phyloP scores from a whole-genome alignment of 2,329 filamentous ascomycete genomes.

The Fusarium sp. region DNA sequence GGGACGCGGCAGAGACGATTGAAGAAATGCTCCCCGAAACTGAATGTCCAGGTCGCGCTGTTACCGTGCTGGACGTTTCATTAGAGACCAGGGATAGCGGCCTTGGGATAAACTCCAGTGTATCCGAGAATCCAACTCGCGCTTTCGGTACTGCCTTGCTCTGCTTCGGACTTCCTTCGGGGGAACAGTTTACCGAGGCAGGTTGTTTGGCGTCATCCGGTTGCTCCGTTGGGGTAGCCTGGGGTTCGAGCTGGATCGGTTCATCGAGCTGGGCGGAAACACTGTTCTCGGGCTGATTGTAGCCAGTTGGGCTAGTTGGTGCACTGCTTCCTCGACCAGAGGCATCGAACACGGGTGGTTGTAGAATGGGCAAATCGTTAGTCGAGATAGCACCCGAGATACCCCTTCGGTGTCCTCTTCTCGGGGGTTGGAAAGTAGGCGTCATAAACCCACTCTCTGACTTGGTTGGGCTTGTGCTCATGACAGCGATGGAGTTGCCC shows the following conservation, averaged over 20 bases:
- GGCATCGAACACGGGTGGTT: constrained; percentile 63
- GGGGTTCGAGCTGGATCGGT: constrained; percentile 9
- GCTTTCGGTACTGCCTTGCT: constrained; percentile 61
- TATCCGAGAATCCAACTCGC: constrained; percentile 86
- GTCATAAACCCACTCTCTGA: constrained; percentile 68
- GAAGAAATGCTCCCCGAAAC: constrained; percentile 85
- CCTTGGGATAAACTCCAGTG: constrained; percentile 83
- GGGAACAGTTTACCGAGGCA: background rate
- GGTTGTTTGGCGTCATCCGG: constrained; percentile 11
- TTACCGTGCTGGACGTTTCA: constrained; percentile 83
- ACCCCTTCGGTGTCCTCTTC: constrained; percentile 77
- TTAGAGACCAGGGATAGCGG: constrained; percentile 87
- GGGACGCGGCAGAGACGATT: constrained; percentile 70
- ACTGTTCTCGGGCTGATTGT: constrained; percentile 45
- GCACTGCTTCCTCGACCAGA: constrained; percentile 71
- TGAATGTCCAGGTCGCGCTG: constrained; percentile 76
- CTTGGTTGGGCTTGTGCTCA: constrained; percentile 79
- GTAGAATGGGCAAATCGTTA: constrained; percentile 82
- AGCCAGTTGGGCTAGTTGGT: constrained; percentile 69
- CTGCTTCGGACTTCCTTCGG: constrained; percentile 37
- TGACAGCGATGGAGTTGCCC: constrained; percentile 68
- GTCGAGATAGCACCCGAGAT: constrained; percentile 84
- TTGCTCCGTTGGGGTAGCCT: background rate
- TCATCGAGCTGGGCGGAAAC: constrained; percentile 37
- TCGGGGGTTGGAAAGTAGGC: constrained; percentile 64